Conservation (phyloP, 768 basidiomycete genomes). For the Boletellus sp. region DNA sequence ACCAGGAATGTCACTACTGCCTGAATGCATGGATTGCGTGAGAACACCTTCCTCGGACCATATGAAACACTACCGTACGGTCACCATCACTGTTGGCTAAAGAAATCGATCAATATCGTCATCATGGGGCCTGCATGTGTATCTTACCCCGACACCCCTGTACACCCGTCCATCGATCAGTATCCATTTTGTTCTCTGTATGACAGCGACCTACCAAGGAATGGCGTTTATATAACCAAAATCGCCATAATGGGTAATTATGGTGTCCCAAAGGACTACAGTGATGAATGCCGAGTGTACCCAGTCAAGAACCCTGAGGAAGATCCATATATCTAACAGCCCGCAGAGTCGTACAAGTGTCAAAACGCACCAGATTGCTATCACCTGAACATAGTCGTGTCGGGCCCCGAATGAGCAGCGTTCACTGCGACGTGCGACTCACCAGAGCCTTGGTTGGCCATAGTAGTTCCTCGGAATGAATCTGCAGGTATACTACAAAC, state of each 20-base stretch:
- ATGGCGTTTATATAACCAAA: slow-evolving; percentile 8
- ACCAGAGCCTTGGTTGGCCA: slow-evolving; percentile 21
- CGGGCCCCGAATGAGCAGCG: no score
- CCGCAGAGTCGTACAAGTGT: no score
- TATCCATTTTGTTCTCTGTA: neutral
- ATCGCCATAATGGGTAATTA: slow-evolving; percentile 21
- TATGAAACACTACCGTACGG: slow-evolving; percentile 7
- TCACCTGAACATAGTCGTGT: slow-evolving; percentile 10
- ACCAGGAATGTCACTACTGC: slow-evolving; percentile 24
- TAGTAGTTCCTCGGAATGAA: slow-evolving; percentile 12
- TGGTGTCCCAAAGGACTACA: slow-evolving; percentile 22
- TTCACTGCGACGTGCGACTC: neutral
- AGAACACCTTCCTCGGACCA: neutral
- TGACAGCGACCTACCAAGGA: slow-evolving; percentile 17
- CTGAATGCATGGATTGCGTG: slow-evolving; percentile 1
- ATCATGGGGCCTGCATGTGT: neutral
- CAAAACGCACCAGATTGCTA: slow-evolving; percentile 17
- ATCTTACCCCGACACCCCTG: slow-evolving; percentile 25
- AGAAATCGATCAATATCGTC: neutral
- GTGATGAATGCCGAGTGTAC: slow-evolving; percentile 21
- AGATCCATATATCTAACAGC: neutral
- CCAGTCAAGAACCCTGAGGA: slow-evolving; percentile 21
- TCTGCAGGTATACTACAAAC: slow-evolving; percentile 23
- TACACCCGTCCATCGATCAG: neutral
- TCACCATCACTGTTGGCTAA: slow-evolving; percentile 19